These are phyloP conservation scores for Phlebopus sp. DNA, from an alignment of 1,284 basidiomycete species.

Conservation along the genomic window DNA sequence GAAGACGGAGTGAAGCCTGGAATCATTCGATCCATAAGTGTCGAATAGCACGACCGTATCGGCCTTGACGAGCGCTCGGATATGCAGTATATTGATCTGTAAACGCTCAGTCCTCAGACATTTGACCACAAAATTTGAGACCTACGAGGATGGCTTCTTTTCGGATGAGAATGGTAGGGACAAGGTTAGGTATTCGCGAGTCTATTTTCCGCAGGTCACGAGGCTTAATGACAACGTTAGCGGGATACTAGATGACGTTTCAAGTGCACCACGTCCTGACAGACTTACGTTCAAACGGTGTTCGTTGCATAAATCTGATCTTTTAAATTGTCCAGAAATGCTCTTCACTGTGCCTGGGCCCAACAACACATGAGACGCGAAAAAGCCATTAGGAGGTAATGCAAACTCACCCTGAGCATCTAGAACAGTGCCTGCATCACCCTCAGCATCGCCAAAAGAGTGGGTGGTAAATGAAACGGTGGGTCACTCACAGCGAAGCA, in stretches of 20 bases:
- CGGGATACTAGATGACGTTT: conserved; percentile 19
- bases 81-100: conserved; percentile 90
- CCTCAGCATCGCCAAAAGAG: conserved; percentile 3
- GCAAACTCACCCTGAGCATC: conserved; percentile 65
- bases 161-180: conserved; percentile 90
- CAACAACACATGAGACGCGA: conserved; percentile 20
- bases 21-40: conserved; percentile 82
- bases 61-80: conserved; percentile 91
- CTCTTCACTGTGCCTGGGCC: conserved; percentile 78
- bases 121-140: conserved; percentile 11
- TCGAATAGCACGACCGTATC: conserved; percentile 93
- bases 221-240: conserved; percentile 52
- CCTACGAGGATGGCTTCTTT: conserved; percentile 83
- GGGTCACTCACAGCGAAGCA: conserved; percentile 70
- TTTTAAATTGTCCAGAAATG: conserved; percentile 88
- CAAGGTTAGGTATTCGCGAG: conserved; percentile 88
- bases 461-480: conserved; percentile 3
- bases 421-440: conserved; percentile 72
- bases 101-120: conserved; percentile 1
- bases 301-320: conserved; percentile 83
- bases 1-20: conserved; percentile 81
- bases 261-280: conserved; percentile 16
- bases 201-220: conserved; percentile 97
- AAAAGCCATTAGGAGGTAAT: conserved; percentile 11
- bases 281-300: conserved; percentile 82